Percentiles rank a stretch among this genome's conserved stretches.
These are phyloP conservation scores for Emmonsia crescens DNA, from an alignment of 2,329 filamentous ascomycete genomes.

Conservation along the genomic window DNA sequence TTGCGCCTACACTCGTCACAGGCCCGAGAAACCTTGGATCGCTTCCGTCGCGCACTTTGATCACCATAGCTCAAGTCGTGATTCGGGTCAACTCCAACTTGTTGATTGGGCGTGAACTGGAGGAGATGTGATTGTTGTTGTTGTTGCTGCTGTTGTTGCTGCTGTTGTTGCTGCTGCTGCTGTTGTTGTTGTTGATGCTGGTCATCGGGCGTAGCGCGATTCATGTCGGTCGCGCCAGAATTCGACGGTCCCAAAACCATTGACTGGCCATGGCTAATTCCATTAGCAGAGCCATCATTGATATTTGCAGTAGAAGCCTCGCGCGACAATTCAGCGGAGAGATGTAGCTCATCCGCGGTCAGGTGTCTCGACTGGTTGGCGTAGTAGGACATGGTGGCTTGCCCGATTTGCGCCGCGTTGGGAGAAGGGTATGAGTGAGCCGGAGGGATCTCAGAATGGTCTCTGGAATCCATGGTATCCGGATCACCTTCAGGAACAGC, in stretches of 20 bases:
- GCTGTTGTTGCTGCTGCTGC: slow-evolving; percentile 8
- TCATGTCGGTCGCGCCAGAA: slow-evolving; percentile 25
- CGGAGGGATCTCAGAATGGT: slow-evolving; percentile 34
- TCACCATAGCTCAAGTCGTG: slow-evolving; percentile 45
- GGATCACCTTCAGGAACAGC: slow-evolving; percentile 9
- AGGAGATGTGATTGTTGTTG: slow-evolving; percentile 28
- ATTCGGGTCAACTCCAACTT: slow-evolving; percentile 36
- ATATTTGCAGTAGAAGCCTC: slow-evolving; percentile 36
- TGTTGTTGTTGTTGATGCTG: slow-evolving; percentile 13
- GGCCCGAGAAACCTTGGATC: slow-evolving; percentile 76
- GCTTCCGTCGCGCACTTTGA: slow-evolving; percentile 58
- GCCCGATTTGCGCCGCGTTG: slow-evolving; percentile 34
- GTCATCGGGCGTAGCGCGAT: slow-evolving; percentile 28
- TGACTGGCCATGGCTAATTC: slow-evolving; percentile 29
- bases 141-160: slow-evolving; percentile 5
- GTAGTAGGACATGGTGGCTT: slow-evolving; percentile 35
- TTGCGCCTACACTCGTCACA: slow-evolving; percentile 85
- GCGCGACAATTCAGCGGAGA: slow-evolving; percentile 38
- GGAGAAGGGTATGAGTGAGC: slow-evolving; percentile 35
- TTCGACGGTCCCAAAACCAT: slow-evolving; percentile 31
- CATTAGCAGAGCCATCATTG: slow-evolving; percentile 28
- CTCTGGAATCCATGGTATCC: slow-evolving; percentile 30
- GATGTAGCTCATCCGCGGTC: slow-evolving; percentile 37
- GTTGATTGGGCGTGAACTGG: slow-evolving; percentile 34
- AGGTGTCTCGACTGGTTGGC: slow-evolving; percentile 29